Conservation (phyloP, 345 rosid genomes). For the Draba incana region DNA sequence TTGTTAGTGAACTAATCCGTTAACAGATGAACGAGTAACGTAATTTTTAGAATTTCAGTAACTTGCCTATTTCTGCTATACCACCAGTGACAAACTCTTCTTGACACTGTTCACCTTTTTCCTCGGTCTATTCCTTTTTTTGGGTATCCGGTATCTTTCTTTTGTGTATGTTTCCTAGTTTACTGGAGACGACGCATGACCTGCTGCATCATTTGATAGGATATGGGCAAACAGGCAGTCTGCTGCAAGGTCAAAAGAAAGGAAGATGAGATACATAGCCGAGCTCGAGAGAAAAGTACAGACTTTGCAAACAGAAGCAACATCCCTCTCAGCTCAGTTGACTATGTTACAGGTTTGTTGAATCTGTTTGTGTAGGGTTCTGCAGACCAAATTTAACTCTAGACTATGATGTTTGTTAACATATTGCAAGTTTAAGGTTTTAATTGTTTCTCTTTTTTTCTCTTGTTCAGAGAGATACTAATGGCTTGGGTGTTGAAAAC, state of each 20-base stretch:
- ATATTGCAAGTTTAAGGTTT: neutral
- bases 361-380: conserved; percentile 14
- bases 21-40: neutral
- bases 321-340: conserved; percentile 87
- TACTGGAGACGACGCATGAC: conserved; percentile 22
- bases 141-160: neutral
- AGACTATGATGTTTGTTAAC: neutral
- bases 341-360: conserved; percentile 76
- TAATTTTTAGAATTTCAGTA: neutral
- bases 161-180: neutral
- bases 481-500: conserved; percentile 76
- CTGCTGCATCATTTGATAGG: conserved; percentile 47
- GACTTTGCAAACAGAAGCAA: conserved; percentile 84
- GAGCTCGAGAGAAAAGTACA: conserved; percentile 93
- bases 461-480: conserved; percentile 73
- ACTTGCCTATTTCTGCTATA: neutral
- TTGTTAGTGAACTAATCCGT: neutral
- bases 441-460: neutral
- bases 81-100: neutral
- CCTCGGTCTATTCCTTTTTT: neutral
- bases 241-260: conserved; percentile 96
- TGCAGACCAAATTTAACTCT: neutral
- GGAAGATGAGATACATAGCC: conserved; percentile 91
- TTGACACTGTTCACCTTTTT: neutral
- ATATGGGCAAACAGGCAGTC: conserved; percentile 98